phyloP scores from a whole-genome alignment of 192 early-diverging fungal species.

The Oehlia diaphana region DNA sequence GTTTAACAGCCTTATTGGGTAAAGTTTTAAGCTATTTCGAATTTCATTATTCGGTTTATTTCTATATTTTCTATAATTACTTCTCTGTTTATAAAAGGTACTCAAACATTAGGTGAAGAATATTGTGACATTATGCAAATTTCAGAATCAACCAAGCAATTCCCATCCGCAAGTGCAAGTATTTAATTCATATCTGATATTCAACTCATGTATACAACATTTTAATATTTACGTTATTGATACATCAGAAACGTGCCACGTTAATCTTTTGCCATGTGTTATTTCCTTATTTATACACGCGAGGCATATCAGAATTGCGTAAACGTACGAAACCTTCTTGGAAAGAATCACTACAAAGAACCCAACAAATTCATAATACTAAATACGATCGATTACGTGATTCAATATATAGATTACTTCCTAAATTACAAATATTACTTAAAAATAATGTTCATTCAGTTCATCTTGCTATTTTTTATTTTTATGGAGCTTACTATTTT shows the following conservation, averaged over 20 bases:
- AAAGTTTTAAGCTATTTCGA: constrained; percentile 18
- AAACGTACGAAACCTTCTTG: constrained; percentile 32
- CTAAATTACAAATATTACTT: constrained; percentile 47
- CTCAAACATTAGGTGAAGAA: constrained; percentile 93
- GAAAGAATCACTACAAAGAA: background rate
- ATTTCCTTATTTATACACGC: constrained; percentile 45
- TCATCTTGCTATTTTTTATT: constrained; percentile 90
- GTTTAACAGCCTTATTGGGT: constrained; percentile 71
- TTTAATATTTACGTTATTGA: constrained; percentile 4
- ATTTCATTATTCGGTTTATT: background rate
- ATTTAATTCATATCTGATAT: background rate
- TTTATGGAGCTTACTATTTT: constrained; percentile 79
- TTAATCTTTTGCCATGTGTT: constrained; percentile 48
- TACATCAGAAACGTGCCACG: constrained; percentile 38
- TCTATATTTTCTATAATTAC: constrained; percentile 1
- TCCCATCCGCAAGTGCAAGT: constrained; percentile 48
- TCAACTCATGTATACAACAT: background rate
- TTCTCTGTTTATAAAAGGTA: constrained; percentile 40
- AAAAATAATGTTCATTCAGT: constrained; percentile 52
- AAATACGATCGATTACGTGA: constrained; percentile 9
- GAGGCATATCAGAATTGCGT: constrained; percentile 37
- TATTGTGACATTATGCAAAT: constrained; percentile 89
- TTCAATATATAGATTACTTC: constrained; percentile 35
- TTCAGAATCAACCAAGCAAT: constrained; percentile 43
- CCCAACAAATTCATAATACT: background rate